Evolutionary conservation across 345 rosid genomes (phyloP).

Genomic region (Iberis pinnata): DNA sequence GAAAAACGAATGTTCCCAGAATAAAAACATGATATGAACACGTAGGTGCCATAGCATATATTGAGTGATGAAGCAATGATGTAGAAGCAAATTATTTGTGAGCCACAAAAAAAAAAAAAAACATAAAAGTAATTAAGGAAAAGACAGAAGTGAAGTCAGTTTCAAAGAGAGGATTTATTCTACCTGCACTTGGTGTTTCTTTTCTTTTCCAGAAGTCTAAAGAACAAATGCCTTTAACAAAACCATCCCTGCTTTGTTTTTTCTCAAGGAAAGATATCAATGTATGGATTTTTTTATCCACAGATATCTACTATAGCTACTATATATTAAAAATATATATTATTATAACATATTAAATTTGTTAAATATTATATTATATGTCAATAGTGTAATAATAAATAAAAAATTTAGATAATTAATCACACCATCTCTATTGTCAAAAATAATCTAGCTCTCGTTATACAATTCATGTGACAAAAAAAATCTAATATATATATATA

Average conservation of each 20-base stretch:
- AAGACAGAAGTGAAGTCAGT: conserved; percentile 15
- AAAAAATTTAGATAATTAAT: no score
- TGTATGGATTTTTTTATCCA: background rate
- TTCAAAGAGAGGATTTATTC: conserved; percentile 28
- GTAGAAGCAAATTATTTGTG: conserved; percentile 1
- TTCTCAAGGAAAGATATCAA: conserved; percentile 6
- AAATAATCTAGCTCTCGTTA: no score
- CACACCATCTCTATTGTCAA: no score
- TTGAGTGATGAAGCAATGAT: conserved; percentile 19
- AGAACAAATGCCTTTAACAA: conserved; percentile 19
- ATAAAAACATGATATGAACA: conserved; percentile 13
- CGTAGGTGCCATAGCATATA: conserved; percentile 16
- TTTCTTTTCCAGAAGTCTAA: conserved; percentile 15
- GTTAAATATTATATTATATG: no score
- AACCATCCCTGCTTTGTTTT: background rate
- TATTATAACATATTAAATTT: no score
- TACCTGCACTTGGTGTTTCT: conserved; percentile 21
- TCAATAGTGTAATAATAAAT: no score
- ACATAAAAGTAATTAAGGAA: no score
- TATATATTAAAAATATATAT: no score
- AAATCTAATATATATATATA: no score
- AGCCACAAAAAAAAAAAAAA: conserved; percentile 11
- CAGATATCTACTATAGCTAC: no score
- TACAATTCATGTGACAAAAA: no score
- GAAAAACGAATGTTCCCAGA: conserved; percentile 18